Conservation (phyloP, 257 asterid genomes). For the Penstemon newberryi region DNA sequence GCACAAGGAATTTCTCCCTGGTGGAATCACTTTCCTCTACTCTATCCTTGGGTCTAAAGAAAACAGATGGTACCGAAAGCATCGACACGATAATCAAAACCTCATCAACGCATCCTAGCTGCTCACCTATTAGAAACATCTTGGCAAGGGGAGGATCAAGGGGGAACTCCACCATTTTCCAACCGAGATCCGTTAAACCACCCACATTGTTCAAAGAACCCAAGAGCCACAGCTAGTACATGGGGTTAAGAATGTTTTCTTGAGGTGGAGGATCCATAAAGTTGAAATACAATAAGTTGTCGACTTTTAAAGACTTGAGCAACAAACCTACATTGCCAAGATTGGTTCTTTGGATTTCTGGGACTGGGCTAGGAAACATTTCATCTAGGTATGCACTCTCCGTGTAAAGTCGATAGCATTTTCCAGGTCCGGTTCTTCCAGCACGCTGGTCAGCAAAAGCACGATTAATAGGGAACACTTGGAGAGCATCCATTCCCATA, state of each 20-base stretch:
- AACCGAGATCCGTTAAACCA: slow-evolving; percentile 73
- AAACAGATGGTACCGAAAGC: slow-evolving; percentile 93
- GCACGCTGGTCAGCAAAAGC: slow-evolving; percentile 96
- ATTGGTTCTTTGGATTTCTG: slow-evolving; percentile 88
- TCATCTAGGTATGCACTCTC: slow-evolving; percentile 78
- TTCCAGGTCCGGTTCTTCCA: slow-evolving; percentile 95
- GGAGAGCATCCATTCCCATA: slow-evolving; percentile 99
- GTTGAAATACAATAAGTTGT: slow-evolving; percentile 75
- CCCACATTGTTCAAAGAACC: slow-evolving; percentile 89
- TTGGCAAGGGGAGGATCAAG: slow-evolving; percentile 93
- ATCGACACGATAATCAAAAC: slow-evolving; percentile 82
- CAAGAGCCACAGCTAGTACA: slow-evolving; percentile 92
- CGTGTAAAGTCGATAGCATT: slow-evolving; percentile 83
- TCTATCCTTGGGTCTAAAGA: slow-evolving; percentile 86
- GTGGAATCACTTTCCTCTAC: slow-evolving; percentile 95
- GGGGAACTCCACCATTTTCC: slow-evolving; percentile 95
- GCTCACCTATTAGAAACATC: slow-evolving; percentile 83
- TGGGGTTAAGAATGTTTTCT: slow-evolving; percentile 81
- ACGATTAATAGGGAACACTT: slow-evolving; percentile 86
- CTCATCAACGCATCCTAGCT: slow-evolving; percentile 73
- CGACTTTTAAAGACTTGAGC: slow-evolving; percentile 77
- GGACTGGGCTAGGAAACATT: slow-evolving; percentile 88
- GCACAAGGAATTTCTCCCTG: slow-evolving; percentile 85
- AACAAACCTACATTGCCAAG: slow-evolving; percentile 87
- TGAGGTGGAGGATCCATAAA: slow-evolving; percentile 98